Evolutionary conservation across 352 stramenopile genomes (phyloP).

Genomic region (Globisporangium nagaii): DNA sequence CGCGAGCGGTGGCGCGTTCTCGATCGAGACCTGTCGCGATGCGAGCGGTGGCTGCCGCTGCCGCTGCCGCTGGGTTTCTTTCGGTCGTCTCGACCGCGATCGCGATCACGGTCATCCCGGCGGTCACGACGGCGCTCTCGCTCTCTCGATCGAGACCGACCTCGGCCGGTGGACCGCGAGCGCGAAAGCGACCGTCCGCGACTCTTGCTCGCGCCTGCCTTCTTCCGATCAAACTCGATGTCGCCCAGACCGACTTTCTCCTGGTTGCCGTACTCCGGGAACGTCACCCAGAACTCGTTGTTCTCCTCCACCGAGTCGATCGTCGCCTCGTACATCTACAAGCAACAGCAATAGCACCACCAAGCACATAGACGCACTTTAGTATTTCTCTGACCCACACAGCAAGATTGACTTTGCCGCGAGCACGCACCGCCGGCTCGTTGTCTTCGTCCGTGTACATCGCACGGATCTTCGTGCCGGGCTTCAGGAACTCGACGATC

Average conservation of each 20-base stretch:
- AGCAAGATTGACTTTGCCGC: not conserved
- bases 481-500: slow-evolving; percentile 72
- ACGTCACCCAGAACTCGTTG: slow-evolving; percentile 85
- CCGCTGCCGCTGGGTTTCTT: not conserved
- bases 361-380: too few species aligned
- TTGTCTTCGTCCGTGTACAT: slow-evolving; percentile 97
- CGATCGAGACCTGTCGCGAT: slow-evolving; percentile 37
- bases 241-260: slow-evolving; percentile 93
- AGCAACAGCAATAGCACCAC: not conserved
- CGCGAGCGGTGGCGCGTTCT: slow-evolving; percentile 30
- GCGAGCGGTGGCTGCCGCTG: slow-evolving; percentile 20
- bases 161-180: slow-evolving; percentile 21
- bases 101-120: slow-evolving; percentile 13
- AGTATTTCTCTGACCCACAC: too few species aligned
- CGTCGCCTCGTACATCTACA: slow-evolving; percentile 93
- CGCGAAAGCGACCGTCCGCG: slow-evolving; percentile 22
- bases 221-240: slow-evolving; percentile 80
- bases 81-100: not conserved
- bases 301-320: slow-evolving; percentile 91
- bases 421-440: slow-evolving; percentile 54
- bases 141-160: slow-evolving; percentile 29
- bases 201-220: slow-evolving; percentile 3
- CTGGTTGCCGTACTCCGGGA: slow-evolving; percentile 96
- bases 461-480: slow-evolving; percentile 88
- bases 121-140: slow-evolving; percentile 28